These are phyloP conservation scores for Lipomyces yamanashiensis DNA, from an alignment of 805 yeast genomes.

Conservation along the genomic window DNA sequence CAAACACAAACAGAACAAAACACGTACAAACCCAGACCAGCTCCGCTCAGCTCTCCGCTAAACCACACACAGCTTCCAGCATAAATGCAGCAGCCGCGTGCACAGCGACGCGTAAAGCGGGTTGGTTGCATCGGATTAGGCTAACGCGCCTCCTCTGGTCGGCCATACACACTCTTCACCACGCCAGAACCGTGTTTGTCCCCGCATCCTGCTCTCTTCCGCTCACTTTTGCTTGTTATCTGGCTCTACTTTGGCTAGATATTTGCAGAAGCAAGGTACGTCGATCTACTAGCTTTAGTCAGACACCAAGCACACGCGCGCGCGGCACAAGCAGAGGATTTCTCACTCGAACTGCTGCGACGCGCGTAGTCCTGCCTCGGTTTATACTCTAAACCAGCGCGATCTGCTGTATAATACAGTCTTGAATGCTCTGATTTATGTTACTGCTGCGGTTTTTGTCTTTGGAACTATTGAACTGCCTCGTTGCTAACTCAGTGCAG, in stretches of 20 bases:
- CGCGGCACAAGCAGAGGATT: too few species aligned
- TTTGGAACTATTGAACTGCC: too few species aligned
- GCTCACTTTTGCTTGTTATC: too few species aligned
- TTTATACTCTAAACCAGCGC: background rate
- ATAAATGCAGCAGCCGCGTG: slow-evolving; percentile 12
- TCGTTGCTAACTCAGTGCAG: background rate
- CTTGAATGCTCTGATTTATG: background rate
- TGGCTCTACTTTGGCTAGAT: too few species aligned
- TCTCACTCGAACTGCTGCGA: too few species aligned
- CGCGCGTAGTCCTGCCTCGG: background rate
- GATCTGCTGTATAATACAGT: background rate
- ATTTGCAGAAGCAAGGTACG: too few species aligned
- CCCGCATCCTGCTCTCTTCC: too few species aligned
- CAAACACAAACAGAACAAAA: background rate
- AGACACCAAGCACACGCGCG: too few species aligned
- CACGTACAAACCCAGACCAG: background rate
- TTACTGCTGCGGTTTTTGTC: background rate
- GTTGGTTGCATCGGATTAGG: slow-evolving; percentile 9
- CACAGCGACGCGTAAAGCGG: slow-evolving; percentile 15
- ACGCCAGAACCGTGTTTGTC: too few species aligned
- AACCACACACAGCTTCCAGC: background rate
- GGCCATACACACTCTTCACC: background rate
- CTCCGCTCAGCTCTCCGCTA: background rate
- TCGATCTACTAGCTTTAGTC: too few species aligned
- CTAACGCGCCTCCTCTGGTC: slow-evolving; percentile 1